These are phyloP conservation scores for Dryas octopetala DNA, from an alignment of 306 rosid genomes.

Conservation along the genomic window DNA sequence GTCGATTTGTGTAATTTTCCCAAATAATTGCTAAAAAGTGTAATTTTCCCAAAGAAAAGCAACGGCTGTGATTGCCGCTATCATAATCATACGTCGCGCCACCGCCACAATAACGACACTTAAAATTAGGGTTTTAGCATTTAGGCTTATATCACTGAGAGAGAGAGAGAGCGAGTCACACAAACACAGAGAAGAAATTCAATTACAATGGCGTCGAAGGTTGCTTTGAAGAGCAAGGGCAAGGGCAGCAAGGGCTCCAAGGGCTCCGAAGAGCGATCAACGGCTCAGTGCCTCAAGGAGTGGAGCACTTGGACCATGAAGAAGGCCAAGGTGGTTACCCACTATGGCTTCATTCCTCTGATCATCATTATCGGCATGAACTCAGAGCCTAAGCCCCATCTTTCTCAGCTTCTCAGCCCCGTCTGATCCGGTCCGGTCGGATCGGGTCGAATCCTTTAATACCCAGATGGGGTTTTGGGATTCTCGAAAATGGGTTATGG, in stretches of 20 bases:
- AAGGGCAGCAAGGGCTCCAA: constrained; percentile 63
- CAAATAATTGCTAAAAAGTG: too few species aligned
- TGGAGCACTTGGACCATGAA: constrained; percentile 80
- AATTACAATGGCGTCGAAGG: constrained; percentile 66
- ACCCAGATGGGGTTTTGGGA: not conserved
- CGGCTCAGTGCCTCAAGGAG: constrained; percentile 48
- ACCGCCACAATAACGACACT: too few species aligned
- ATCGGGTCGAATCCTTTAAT: not conserved
- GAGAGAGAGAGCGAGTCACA: not conserved
- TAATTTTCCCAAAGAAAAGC: too few species aligned
- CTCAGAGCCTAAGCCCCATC: constrained; percentile 85
- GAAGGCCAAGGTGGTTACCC: constrained; percentile 79
- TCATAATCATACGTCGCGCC: too few species aligned
- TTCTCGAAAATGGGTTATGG: not conserved
- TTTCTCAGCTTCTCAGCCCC: constrained; percentile 93
- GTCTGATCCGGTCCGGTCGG: constrained; percentile 46
- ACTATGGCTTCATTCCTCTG: constrained; percentile 91
- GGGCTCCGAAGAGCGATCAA: constrained; percentile 43
- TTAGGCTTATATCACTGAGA: too few species aligned
- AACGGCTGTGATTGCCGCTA: too few species aligned
- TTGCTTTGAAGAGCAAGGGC: constrained; percentile 48
- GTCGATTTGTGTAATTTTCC: too few species aligned
- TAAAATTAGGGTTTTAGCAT: too few species aligned
- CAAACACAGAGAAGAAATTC: not conserved
- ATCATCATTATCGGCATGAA: constrained; percentile 92